Evolutionary conservation across 1,284 basidiomycete genomes (phyloP).

Genomic region (Austroboletus niveus): DNA sequence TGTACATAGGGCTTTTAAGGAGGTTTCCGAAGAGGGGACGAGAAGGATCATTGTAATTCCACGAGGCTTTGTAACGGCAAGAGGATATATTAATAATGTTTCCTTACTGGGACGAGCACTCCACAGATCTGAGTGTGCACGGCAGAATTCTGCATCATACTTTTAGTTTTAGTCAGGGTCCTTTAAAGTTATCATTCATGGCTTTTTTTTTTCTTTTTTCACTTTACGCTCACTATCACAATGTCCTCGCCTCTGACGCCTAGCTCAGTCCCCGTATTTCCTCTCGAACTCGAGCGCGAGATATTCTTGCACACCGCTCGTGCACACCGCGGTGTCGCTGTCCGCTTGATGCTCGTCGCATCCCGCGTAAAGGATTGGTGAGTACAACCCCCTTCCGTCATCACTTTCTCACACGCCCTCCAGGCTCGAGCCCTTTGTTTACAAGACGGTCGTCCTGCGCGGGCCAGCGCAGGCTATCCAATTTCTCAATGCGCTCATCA

Average conservation of each 20-base stretch:
- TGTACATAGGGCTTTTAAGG: too few relatives aligned
- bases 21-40: too few relatives aligned
- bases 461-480: constrained; percentile 2
- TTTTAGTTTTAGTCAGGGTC: too few relatives aligned
- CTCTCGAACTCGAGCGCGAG: constrained; percentile 19
- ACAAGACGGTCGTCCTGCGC: constrained; percentile 14
- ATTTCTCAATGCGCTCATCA: constrained; percentile 11
- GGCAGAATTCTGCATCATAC: too few relatives aligned
- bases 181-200: neutral
- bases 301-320: constrained; percentile 17
- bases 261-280: constrained; percentile 8
- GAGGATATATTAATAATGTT: too few relatives aligned
- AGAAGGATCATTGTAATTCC: too few relatives aligned
- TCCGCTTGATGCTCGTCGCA: constrained; percentile 16
- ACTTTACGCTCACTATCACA: neutral
- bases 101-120: too few relatives aligned
- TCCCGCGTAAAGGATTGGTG: constrained; percentile 18
- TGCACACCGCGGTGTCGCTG: constrained; percentile 4
- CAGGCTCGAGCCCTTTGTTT: constrained; percentile 21
- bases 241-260: neutral
- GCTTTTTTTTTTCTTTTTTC: neutral
- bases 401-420: neutral
- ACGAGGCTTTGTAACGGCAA: too few relatives aligned
- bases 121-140: too few relatives aligned
- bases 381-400: neutral